phyloP scores from a whole-genome alignment of 352 stramenopile genomes.

The Phytophthora rubi region DNA sequence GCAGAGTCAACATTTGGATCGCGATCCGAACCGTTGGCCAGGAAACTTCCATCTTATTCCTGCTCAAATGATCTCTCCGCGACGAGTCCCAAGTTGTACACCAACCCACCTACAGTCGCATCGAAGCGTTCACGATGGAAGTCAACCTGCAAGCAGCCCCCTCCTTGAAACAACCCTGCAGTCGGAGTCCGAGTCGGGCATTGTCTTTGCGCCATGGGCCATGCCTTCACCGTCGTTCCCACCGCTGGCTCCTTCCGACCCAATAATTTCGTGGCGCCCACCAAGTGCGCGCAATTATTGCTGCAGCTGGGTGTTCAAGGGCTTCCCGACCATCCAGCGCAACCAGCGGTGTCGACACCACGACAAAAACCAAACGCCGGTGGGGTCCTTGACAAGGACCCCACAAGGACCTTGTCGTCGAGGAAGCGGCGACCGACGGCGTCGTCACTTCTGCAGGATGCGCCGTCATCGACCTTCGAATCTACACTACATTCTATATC shows the following conservation, averaged over 20 bases:
- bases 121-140: no score
- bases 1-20: not conserved
- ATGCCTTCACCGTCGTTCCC: not conserved
- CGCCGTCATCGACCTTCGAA: conserved; percentile 8
- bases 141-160: no score
- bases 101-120: not conserved
- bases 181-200: not conserved
- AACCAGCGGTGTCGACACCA: not conserved
- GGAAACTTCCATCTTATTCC: not conserved
- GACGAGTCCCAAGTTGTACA: not conserved
- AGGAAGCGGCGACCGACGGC: conserved; percentile 1
- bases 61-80: not conserved
- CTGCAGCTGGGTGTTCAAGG: not conserved
- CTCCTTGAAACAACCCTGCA: not conserved
- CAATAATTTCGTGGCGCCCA: not conserved
- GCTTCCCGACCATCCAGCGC: not conserved
- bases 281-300: not conserved
- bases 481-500: not conserved
- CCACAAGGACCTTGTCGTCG: not conserved
- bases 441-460: conserved; percentile 23
- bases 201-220: not conserved
- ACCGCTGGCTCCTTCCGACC: not conserved
- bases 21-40: not conserved
- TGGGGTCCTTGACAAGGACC: no score
- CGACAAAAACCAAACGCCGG: not conserved